Percentiles rank a stretch among this genome's conserved stretches.
phyloP scores from a whole-genome alignment of 306 rosid species.

The Quercus agrifolia region DNA sequence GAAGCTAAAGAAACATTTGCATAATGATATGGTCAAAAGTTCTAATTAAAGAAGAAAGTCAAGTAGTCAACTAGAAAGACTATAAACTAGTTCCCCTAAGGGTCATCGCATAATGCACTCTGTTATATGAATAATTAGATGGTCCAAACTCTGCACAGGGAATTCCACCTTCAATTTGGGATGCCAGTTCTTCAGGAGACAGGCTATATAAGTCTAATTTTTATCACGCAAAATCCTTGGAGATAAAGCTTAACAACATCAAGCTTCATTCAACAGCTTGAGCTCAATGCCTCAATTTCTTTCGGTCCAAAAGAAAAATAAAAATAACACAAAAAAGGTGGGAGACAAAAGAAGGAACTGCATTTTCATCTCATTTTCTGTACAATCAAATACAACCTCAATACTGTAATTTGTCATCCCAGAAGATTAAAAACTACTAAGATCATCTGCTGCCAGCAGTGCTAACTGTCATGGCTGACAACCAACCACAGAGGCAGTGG shows the following conservation, averaged over 20 bases:
- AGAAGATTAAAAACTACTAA: neutral
- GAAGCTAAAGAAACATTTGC: neutral
- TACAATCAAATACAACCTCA: neutral
- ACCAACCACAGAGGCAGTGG: neutral
- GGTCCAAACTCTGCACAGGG: neutral
- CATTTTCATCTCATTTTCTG: neutral
- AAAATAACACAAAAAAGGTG: neutral
- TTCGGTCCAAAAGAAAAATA: neutral
- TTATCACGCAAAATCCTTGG: neutral
- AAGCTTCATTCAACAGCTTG: too few relatives aligned
- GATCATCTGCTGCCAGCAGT: neutral
- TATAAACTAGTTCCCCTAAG: neutral
- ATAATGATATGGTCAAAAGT: neutral
- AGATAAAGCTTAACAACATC: too few relatives aligned
- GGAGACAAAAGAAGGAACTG: neutral
- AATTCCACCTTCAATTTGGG: neutral
- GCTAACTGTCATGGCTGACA: neutral
- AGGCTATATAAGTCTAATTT: neutral
- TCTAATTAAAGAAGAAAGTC: neutral
- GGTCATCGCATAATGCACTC: neutral
- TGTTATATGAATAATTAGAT: neutral
- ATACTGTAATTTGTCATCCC: neutral
- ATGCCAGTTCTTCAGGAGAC: neutral
- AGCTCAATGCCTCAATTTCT: neutral
- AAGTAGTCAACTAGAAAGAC: neutral